Conservation (phyloP, 2,329 filamentous ascomycete genomes). For the Penicillium italicum region DNA sequence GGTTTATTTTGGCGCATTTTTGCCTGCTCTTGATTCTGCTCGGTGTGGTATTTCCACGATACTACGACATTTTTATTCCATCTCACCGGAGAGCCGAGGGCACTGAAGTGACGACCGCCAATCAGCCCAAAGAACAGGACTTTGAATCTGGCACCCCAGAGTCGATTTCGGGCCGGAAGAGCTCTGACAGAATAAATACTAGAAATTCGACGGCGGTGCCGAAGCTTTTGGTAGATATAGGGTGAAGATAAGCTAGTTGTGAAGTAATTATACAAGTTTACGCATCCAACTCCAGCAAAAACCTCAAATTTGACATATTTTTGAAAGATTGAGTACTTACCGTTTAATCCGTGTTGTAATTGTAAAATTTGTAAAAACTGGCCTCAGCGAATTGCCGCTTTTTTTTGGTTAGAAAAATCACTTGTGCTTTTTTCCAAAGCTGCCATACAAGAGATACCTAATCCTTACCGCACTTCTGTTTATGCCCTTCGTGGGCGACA, state of each 20-base stretch:
- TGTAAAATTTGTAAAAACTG: too few relatives aligned
- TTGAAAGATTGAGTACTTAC: too few relatives aligned
- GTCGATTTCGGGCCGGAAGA: not conserved
- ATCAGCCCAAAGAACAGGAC: not conserved
- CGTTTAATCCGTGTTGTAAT: too few relatives aligned
- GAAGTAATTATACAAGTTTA: not conserved
- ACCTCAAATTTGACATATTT: too few relatives aligned
- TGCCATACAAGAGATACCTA: too few relatives aligned
- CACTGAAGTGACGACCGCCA: not conserved
- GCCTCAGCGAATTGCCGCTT: too few relatives aligned
- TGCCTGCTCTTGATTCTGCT: constrained; percentile 47
- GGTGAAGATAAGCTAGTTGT: not conserved
- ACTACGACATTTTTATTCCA: constrained; percentile 54
- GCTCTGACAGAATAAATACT: not conserved
- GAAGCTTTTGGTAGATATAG: not conserved
- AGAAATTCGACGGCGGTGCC: not conserved
- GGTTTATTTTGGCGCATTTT: constrained; percentile 49
- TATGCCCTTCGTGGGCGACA: too few relatives aligned
- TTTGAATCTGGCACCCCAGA: not conserved
- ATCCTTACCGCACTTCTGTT: too few relatives aligned
- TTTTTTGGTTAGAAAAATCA: too few relatives aligned
- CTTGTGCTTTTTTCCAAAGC: too few relatives aligned
- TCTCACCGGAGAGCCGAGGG: constrained; percentile 47
- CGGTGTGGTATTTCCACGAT: constrained; percentile 53
- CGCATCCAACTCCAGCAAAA: too few relatives aligned